These are phyloP conservation scores for Leccinellum luteum DNA, from an alignment of 768 basidiomycete genomes.

Conservation along the genomic window DNA sequence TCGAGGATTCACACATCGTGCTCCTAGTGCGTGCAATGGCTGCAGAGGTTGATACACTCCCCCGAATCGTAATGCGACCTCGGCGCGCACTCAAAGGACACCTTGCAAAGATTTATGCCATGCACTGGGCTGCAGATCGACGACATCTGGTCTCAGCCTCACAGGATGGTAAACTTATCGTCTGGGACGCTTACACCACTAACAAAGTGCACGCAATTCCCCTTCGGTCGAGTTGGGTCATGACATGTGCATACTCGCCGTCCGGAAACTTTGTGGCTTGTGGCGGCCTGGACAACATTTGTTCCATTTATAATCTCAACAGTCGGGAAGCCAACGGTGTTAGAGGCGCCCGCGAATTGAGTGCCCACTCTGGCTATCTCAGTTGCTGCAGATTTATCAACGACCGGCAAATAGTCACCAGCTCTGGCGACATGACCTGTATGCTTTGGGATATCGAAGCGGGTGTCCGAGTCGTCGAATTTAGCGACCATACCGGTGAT, in stretches of 20 bases:
- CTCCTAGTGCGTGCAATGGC: slow-evolving; percentile 94
- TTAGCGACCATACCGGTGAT: slow-evolving; percentile 98
- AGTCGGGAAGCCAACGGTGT: slow-evolving; percentile 70
- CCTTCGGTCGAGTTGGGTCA: slow-evolving; percentile 97
- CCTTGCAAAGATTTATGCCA: slow-evolving; percentile 98
- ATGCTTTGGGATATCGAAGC: slow-evolving; percentile 99
- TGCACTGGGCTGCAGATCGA: slow-evolving; percentile 99
- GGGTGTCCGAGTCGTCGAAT: slow-evolving; percentile 95
- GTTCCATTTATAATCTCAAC: slow-evolving; percentile 95
- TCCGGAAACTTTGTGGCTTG: slow-evolving; percentile 97
- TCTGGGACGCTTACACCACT: slow-evolving; percentile 99
- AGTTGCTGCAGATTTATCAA: slow-evolving; percentile 98
- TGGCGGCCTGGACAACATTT: slow-evolving; percentile 98
- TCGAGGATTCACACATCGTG: slow-evolving; percentile 1
- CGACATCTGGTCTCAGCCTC: slow-evolving; percentile 99
- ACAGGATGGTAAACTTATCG: slow-evolving; percentile 98
- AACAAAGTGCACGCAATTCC: slow-evolving; percentile 99
- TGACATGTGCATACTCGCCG: slow-evolving; percentile 99
- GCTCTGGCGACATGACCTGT: slow-evolving; percentile 99
- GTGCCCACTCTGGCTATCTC: slow-evolving; percentile 97
- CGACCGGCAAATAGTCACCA: slow-evolving; percentile 97
- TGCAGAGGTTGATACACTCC: slow-evolving; percentile 91
- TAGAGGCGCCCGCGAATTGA: slow-evolving; percentile 91
- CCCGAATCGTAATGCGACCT: slow-evolving; percentile 95
- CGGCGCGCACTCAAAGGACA: slow-evolving; percentile 94